Evolutionary conservation across 1,139 yeast species (phyloP), one percentile per base, ranked within the genome.

Genomic region (Blastobotrys petasosporus): DNA sequence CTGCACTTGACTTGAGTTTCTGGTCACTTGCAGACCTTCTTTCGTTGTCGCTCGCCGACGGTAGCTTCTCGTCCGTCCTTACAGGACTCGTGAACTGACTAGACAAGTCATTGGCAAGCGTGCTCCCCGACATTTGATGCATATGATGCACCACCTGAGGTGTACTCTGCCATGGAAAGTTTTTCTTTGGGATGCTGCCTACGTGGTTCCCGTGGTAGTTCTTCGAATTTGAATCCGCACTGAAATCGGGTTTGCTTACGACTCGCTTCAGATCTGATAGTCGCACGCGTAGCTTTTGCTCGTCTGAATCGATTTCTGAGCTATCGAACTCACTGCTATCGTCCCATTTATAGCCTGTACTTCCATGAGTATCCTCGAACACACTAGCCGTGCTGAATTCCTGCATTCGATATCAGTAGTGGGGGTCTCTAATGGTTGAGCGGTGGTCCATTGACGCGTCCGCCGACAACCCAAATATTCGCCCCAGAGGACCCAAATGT

Each of bases 61-160:
- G 11, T 9, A 42, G 25, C 32, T 34, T 28, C 37, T 20, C 6
- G 25, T 20, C 25, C 6, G 25, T 20, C 25, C 7, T 20, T 7
- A 20, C 25, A 20, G 25, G 25, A 20, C 25, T 20, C 7, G 25
- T 4, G 2, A 35, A 5, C 30, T 37, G 32, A 13, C 41, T 41
- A 2, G 41, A 20, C 13, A 9, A 37, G 25, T 45, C 48, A 16
- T 47, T 43, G 8, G 46, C 47, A 13, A 51, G 28, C 1, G 54
- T 49, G 33, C 51, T 47, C 1, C 52, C 52, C 2, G 52, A 49
- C 39, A 49, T 46, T 35, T 41, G 49, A 37, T 46, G 44, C 17
- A 13, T 30, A 38, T 48, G 45, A 20, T 17, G 51, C 47, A 4
- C 46, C 31, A n/a, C 48, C 40, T 32, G 42, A 1, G 52, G 54